Evolutionary conservation across 495 filamentous ascomycete species (phyloP), one percentile per base, ranked within the genome.

Genomic region (Hypoxylon fuscum): DNA sequence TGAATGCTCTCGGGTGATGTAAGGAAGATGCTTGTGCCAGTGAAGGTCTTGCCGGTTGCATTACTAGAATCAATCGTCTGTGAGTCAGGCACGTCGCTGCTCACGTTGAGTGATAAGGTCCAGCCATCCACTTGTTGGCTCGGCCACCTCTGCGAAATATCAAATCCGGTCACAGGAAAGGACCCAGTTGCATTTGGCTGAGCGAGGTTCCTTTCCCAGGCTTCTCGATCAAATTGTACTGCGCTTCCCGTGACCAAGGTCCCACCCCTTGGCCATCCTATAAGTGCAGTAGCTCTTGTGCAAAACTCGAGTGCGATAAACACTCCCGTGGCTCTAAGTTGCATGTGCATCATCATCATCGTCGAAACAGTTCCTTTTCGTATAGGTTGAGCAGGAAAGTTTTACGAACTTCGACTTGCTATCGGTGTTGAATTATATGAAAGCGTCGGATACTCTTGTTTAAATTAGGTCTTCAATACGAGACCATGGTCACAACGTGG

Each of bases 11-110:
- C 55, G 20, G 67, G 67, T 3, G 50, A 62, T 37, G 49, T 55
- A 9, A 70, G 55, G 29, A 64, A 70, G 38, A 70, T 70, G 43
- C 67, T 70, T 2, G 63, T 70, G 9, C 67, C 67, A 14, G 67
- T 67, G 37, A 70, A 70, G 14, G 63, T 32, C 25, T 56, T 40
- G 6, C 62, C 62, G 2, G 63, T 61, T 12, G 59, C 55, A 27
- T 67, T 67, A 31, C 35, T 27, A 2, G 62, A 34, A 42, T 58
- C 54, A 17, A 70, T 59, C 9, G 59, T 47, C 45, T 67, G 41
- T 1, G 59, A 67, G 22, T 60, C 67, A 3, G 67, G 63, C 15
- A 70, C 37, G 56, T 70, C 63, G 25, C 52, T 54, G 47, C 50
- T 70, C 23, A 70, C 51, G 25, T 70, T 67, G 29, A 67, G 29